Evolutionary conservation across 2,329 filamentous ascomycete species (phyloP), one percentile per base, ranked within the genome.

Genomic region (Colletotrichum magnum): DNA sequence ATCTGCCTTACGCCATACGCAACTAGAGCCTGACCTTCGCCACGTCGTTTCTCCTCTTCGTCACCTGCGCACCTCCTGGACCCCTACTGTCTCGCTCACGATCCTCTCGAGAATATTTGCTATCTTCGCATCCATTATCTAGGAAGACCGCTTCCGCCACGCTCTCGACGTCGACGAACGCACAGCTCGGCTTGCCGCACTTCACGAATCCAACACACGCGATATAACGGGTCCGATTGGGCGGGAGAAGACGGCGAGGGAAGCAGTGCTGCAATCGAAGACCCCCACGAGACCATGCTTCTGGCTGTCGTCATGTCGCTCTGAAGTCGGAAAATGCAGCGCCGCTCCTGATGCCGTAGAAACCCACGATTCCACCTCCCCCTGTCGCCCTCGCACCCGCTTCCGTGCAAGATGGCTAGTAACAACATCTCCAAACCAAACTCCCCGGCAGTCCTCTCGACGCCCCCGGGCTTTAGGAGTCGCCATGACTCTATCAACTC

Each of bases 401-500:
- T 50, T 16, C 28, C 21, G 56, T 48, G 56, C 68, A 72, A 62
- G 43, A 80, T 79, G 78, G 74, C 76, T 32, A 77, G 75, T 72
- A 75, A 73, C 68, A 76, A 75, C 52, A 69, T 71, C 39, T 74
- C 78, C 26, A 81, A 77, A 68, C 75, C 75, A 9, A 63, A 74
- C 75, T 70, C 79, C 47, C 72, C 78, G 75, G 51, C 72, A 75
- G 28, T 74, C 71, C 58, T 76, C 75, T 57, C 74, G 65, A 80
- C 80, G 18, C 78, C 79, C 18, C 68, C 73, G 41, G 73, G 72
- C 70, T 76, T 77, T 48, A 77, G 78, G 71, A 75, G 74, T 66
- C 80, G 81, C 18, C 80, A 81, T 64, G 78, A 79, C 68, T 83
- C 82, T 36, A 75, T 82, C 69, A 77, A 77, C 69, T 83, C 84